Evolutionary conservation across 768 basidiomycete species (phyloP).

Genomic region (Gelatoporia subvermispora): DNA sequence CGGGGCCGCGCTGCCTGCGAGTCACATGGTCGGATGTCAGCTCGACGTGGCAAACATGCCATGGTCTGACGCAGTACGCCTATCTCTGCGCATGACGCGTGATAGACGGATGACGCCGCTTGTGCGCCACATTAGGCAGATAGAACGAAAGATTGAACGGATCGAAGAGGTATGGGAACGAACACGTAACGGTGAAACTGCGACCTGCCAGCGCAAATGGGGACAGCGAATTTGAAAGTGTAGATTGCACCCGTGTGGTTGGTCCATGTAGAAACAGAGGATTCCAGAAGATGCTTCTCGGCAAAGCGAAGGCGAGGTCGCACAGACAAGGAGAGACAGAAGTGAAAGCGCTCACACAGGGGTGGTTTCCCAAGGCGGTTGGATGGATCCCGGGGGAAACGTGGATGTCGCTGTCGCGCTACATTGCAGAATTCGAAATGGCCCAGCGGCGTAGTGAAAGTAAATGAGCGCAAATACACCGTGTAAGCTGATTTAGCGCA

Average conservation of each 20-base stretch:
- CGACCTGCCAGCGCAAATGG: constrained; percentile 7
- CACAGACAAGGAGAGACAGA: background rate
- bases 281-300: no score
- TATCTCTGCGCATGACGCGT: no score
- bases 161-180: background rate
- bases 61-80: no score
- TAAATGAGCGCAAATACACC: no score
- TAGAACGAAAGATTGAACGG: background rate
- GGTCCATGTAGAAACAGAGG: no score
- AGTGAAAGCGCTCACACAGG: background rate
- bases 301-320: background rate
- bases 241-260: constrained; percentile 1
- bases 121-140: background rate
- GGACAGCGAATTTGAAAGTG: constrained; percentile 7
- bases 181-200: background rate
- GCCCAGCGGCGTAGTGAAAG: no score
- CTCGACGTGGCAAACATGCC: background rate
- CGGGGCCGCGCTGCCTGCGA: no score
- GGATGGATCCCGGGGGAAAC: background rate
- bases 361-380: no score
- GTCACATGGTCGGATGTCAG: no score
- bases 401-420: no score
- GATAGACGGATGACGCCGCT: no score
- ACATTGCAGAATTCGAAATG: no score
- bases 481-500: background rate